Conservation (phyloP, 2,329 filamentous ascomycete species). For the Claviceps sp. region DNA sequence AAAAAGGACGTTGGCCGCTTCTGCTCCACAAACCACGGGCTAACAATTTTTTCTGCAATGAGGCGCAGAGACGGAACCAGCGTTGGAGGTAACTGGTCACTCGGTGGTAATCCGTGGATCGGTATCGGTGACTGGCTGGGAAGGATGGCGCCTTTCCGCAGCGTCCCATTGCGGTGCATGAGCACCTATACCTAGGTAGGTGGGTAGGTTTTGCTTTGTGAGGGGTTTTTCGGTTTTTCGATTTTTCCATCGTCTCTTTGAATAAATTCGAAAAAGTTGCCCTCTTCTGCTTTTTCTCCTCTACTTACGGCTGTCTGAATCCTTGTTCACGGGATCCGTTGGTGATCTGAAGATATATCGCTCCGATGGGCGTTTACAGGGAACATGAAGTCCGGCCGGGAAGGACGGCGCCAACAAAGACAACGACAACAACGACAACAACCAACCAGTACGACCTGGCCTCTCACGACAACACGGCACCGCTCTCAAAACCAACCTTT, state of each 20-base stretch:
- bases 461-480: neutral
- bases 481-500: neutral
- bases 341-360: neutral
- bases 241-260: neutral
- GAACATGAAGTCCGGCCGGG: neutral
- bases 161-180: neutral
- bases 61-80: no score
- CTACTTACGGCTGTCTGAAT: no score
- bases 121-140: neutral
- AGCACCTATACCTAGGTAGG: neutral
- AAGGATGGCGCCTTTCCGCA: neutral
- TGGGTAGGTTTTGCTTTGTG: neutral
- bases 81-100: no score
- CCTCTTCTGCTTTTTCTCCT: neutral
- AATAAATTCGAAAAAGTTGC: neutral
- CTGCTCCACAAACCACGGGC: no score
- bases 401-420: neutral
- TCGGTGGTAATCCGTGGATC: neutral
- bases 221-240: neutral
- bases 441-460: neutral
- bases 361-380: neutral
- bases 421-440: neutral
- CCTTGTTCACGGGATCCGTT: no score
- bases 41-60: no score
- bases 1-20: no score